Evolutionary conservation across 2,329 filamentous ascomycete species (phyloP), one percentile per base, ranked within the genome.

Genomic region (Monilinia fructigena): DNA sequence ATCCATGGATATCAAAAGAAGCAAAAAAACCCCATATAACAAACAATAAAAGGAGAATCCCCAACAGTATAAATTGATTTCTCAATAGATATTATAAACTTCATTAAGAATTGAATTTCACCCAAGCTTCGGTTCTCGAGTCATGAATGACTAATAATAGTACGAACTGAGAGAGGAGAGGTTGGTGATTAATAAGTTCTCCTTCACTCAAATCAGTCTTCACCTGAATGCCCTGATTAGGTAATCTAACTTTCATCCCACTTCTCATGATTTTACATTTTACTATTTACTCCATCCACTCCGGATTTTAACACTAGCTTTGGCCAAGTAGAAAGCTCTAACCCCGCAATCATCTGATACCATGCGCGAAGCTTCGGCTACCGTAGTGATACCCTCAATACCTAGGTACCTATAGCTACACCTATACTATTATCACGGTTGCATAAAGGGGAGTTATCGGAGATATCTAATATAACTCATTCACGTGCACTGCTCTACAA

Each of bases 241-340:
- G 31, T 35, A 35, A 35, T 35, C 31, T 35, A 6, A 35, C 31
- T 35, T 35, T 35, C 23, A 48, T 48, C 56, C 56, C 58, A 48
- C n/a, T 48, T 40, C 38, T 4, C 38, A 35, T 35, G 5, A 35
- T 35, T 35, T 7, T 28, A 28, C 28, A 5, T 35, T 5, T 35
- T 35, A 35, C 31, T 35, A 1, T 48, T 35, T 35, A 23, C 26
- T 48, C 55, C 55, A 47, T 45, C 26, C 56, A 58, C 42, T 60
- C 58, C 58, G 20, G 45, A 60, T 50, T 60, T 38, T 11, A 26
- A 4, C 14, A 18, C 56, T 50, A 60, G 56, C 56, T 60, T 26
- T 28, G 58, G 47, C 58, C 45, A 60, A 60, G n/a, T 20, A 60
- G 28, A 50, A 50, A 38, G 18, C 58, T 60, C 28, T 38, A 12